Percentiles rank a stretch among this genome's conserved stretches.
Evolutionary conservation across 805 yeast genomes (phyloP).

Genomic region (Wickerhamomyces mucosus): DNA sequence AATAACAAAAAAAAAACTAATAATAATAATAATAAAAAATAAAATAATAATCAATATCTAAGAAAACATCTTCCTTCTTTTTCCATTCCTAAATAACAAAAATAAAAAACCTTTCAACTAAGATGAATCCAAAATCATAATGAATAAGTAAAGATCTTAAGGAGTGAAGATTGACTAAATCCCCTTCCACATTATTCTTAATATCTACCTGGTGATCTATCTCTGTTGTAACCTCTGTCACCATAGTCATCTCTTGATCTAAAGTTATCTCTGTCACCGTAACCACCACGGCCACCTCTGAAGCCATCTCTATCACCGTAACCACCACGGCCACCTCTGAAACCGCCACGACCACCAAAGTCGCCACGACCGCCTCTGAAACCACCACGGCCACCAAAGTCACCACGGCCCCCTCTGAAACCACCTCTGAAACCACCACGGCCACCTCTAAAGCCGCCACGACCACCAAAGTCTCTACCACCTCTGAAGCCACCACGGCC

Average conservation of each 20-base stretch:
- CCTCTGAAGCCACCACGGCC: conserved; percentile 32
- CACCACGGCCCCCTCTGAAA: conserved; percentile 26
- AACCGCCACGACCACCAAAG: conserved; percentile 36
- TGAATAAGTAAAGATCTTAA: too few species aligned
- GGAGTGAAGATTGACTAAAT: too few species aligned
- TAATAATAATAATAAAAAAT: too few species aligned
- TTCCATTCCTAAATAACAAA: too few species aligned
- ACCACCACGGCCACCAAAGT: conserved; percentile 30
- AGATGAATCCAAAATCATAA: too few species aligned
- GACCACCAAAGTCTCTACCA: conserved; percentile 32
- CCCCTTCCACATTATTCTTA: too few species aligned
- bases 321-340: conserved; percentile 31
- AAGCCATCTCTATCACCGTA: conserved; percentile 26
- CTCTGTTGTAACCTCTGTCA: conserved; percentile 43
- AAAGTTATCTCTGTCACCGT: conserved; percentile 15
- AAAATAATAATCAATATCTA: too few species aligned
- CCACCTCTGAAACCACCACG: conserved; percentile 27
- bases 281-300: conserved; percentile 31
- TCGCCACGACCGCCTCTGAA: conserved; percentile 32
- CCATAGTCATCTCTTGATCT: conserved; percentile 22
- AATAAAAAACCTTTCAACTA: too few species aligned
- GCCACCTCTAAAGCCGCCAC: conserved; percentile 36
- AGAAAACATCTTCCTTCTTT: too few species aligned
- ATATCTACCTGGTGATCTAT: conserved; percentile 73
- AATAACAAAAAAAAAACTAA: too few species aligned